phyloP scores from a whole-genome alignment of 371 early-diverging fungal species.

The Mortierella sp. region DNA sequence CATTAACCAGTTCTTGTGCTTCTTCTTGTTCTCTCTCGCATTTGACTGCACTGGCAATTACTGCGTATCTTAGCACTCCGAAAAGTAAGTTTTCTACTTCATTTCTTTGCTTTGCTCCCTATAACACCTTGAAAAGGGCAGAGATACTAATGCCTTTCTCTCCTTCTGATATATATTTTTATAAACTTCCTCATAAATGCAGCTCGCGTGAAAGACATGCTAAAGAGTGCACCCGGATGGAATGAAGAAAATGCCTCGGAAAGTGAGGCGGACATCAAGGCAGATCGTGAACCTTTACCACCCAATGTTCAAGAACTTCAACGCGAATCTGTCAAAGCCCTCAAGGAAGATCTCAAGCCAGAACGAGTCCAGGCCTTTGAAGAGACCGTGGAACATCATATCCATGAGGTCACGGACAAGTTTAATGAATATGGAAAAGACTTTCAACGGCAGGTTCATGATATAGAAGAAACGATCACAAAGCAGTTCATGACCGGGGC shows the following conservation, averaged over 20 bases:
- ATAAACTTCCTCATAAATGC: background rate
- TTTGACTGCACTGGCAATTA: too few relatives aligned
- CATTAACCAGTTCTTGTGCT: too few relatives aligned
- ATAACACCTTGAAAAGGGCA: too few relatives aligned
- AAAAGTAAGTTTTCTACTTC: too few relatives aligned
- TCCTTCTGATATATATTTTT: background rate
- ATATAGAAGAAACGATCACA: conserved; percentile 1
- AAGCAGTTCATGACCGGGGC: conserved; percentile 15
- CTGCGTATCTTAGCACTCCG: too few relatives aligned
- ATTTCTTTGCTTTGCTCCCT: too few relatives aligned
- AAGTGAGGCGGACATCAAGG: conserved; percentile 55
- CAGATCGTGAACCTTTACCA: conserved; percentile 48
- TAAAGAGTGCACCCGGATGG: conserved; percentile 55
- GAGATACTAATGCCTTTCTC: too few relatives aligned
- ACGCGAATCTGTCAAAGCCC: conserved; percentile 21
- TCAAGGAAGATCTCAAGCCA: background rate
- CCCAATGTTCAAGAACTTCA: conserved; percentile 33
- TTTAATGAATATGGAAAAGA: background rate
- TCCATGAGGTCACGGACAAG: background rate
- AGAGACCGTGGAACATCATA: background rate
- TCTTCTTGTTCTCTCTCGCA: too few relatives aligned
- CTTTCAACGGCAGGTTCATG: background rate
- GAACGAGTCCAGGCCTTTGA: background rate
- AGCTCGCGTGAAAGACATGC: conserved; percentile 5
- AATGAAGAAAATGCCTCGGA: conserved; percentile 44